phyloP scores from a whole-genome alignment of 2,329 filamentous ascomycete species.

The Alternaria arborescens region DNA sequence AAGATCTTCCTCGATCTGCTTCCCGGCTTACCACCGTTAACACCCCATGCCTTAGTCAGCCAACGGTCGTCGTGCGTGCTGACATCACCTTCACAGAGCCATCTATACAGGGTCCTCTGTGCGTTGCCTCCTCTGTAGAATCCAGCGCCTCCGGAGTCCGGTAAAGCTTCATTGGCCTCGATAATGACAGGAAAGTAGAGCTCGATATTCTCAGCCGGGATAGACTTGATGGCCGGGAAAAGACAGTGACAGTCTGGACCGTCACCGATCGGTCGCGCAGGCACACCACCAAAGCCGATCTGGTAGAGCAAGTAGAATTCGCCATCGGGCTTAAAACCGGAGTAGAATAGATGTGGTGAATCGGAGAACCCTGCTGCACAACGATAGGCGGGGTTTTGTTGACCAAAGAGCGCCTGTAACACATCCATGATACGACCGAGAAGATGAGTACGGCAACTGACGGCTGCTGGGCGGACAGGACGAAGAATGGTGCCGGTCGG shows the following conservation, averaged over 20 bases:
- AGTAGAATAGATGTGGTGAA: conserved; percentile 62
- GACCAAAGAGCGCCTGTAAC: conserved; percentile 61
- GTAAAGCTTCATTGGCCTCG: conserved; percentile 59
- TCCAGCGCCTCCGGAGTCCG: conserved; percentile 59
- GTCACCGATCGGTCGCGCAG: conserved; percentile 58
- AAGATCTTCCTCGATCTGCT: conserved; percentile 55
- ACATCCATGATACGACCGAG: conserved; percentile 60
- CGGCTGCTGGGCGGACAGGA: conserved; percentile 58
- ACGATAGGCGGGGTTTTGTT: conserved; percentile 57
- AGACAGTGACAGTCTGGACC: conserved; percentile 61
- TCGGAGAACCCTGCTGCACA: conserved; percentile 62
- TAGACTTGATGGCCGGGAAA: conserved; percentile 61
- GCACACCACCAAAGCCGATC: conserved; percentile 61
- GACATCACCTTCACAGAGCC: conserved; percentile 57
- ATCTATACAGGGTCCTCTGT: conserved; percentile 59
- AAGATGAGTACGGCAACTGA: conserved; percentile 60
- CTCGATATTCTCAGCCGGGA: conserved; percentile 60
- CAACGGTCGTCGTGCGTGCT: conserved; percentile 60
- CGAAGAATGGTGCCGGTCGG: conserved; percentile 57
- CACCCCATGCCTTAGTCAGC: conserved; percentile 61
- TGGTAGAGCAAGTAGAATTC: conserved; percentile 62
- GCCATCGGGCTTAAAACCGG: conserved; percentile 58
- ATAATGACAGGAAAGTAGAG: conserved; percentile 59
- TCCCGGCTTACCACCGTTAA: conserved; percentile 58
- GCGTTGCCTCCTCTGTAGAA: conserved; percentile 60